Base-by-base conservation (phyloP, 139 green algal species). In the Chlorella sp. region DNA sequence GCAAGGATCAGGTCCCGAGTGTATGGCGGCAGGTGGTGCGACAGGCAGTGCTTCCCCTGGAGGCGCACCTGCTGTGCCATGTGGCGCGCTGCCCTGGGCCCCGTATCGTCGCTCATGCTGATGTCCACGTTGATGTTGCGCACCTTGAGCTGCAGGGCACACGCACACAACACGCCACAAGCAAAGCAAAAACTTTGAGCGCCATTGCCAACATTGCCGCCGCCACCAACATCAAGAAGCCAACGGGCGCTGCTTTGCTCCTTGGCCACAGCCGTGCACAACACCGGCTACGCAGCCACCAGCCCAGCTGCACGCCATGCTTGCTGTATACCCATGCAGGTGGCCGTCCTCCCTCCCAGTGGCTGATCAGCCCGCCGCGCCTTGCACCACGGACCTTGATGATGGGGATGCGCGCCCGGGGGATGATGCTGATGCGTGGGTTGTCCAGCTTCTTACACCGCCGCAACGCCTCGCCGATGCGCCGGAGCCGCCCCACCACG, bases 331-430 rank as follows among this genome's bases (percentile, higher is more conserved):
- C 4, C 14, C 20, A 10, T 31, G 14, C 22, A 10, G 4, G 27
- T 31, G 55, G 14, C 6, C 24, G 24, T 64, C 20, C 55, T 31
- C 55, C 17, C 24, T 64, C 10, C 42, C 42, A 55, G n/a, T n/a
- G n/a, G n/a, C n/a, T n/a, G n/a, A n/a, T n/a, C n/a, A n/a, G n/a
- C 42, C 42, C 42, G 10, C 42, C 42, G 17, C 17, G 42, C 17
- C 17, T 55, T 10, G 10, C 42, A 26, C 10, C 10, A 10, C 68
- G 1, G 24, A 79, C 77, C 74, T 87, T 88, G 64, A 91, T 81
- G 69, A 91, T 83, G 22, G 86, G 86, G 33, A 91, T 84, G 49
- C 84, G 77, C 26, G 86, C 83, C 5, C 76, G 75, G 10, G 70
- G 72, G 32, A 91, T 89, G 62, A 91, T 75, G 35, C 75, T 66